phyloP scores from a whole-genome alignment of 1,284 basidiomycete genomes.

The Rhodotorula sp. region DNA sequence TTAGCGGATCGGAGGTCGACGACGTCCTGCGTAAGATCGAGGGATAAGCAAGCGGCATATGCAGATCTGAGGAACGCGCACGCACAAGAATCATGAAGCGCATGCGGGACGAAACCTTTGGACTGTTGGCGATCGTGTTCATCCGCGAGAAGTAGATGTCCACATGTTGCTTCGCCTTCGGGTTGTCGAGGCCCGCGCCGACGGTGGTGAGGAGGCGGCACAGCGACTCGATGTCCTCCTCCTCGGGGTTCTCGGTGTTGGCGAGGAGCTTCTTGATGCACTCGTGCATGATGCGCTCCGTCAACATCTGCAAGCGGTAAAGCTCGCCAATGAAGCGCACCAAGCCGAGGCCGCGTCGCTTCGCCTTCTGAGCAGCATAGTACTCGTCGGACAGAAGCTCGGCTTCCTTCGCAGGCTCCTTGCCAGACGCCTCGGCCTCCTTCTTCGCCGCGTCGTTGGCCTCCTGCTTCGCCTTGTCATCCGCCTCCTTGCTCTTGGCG shows the following conservation, averaged over 20 bases:
- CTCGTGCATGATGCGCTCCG: slow-evolving; percentile 91
- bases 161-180: slow-evolving; percentile 79
- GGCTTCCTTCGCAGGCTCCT: slow-evolving; percentile 48
- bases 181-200: slow-evolving; percentile 71
- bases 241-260: slow-evolving; percentile 90
- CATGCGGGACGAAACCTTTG: slow-evolving; percentile 78
- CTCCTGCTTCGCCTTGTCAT: slow-evolving; percentile 57
- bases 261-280: slow-evolving; percentile 91
- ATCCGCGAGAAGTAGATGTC: slow-evolving; percentile 91
- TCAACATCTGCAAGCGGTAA: slow-evolving; percentile 94
- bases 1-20: slow-evolving; percentile 80
- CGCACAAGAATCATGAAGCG: slow-evolving; percentile 89
- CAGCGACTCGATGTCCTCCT: slow-evolving; percentile 94
- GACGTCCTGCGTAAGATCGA: slow-evolving; percentile 62
- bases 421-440: slow-evolving; percentile 42
- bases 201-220: slow-evolving; percentile 90
- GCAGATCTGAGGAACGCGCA: slow-evolving; percentile 29
- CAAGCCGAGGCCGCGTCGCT: slow-evolving; percentile 92
- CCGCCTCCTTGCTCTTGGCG: slow-evolving; percentile 56
- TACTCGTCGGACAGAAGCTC: slow-evolving; percentile 85
- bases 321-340: slow-evolving; percentile 97
- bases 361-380: slow-evolving; percentile 93
- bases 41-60: slow-evolving; percentile 1
- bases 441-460: slow-evolving; percentile 52
- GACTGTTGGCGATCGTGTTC: slow-evolving; percentile 71